Base-by-base conservation (phyloP, 2,329 filamentous ascomycete genomes). In the Beauveria sp. region DNA sequence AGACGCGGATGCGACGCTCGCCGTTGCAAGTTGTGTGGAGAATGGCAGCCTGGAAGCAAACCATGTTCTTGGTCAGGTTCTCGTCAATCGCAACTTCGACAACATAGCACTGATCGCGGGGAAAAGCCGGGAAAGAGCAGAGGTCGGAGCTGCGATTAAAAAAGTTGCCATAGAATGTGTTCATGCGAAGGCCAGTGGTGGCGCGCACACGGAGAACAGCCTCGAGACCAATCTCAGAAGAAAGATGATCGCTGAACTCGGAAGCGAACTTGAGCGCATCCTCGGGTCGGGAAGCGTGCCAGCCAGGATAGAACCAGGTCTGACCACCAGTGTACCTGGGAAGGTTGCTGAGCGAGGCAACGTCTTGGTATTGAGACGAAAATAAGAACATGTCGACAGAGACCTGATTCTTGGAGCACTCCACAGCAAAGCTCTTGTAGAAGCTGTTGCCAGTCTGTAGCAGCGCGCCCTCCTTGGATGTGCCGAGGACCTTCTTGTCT, bases 341-440 rank as follows among this genome's bases (percentile, higher is more conserved):
- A 54, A 99, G 81, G 74, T 97, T 97, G 80, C 92, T 96, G 59
- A 99, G 81, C 38, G 93, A 96, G 5, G 95, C 95, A 57, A 99
- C 95, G 72, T 99, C 95, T 75, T 98, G 95, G 74, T 99, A 97
- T 72, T 95, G 90, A 18, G 91, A 93, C 4, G 91, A 95, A 78
- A 96, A 97, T 56, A 97, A 80, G 79, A 97, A 97, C 93, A 97
- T 97, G 73, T 97, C 93, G 67, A 99, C 92, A 0, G 93, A 98
- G 30, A 99, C 95, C 75, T 99, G 95, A 67, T 96, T 96, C 80
- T 99, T 99, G 43, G 93, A 97, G 76, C 95, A 99, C 73, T 99
- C 95, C 3, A 99, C 95, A 0, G 95, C 95, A 70, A 99, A 99
- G 70, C 91, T 96, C 81, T 99, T 99, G 83, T 98, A 99, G 76